Conservation (phyloP, 306 rosid genomes). For the Canavalia gladiata region DNA sequence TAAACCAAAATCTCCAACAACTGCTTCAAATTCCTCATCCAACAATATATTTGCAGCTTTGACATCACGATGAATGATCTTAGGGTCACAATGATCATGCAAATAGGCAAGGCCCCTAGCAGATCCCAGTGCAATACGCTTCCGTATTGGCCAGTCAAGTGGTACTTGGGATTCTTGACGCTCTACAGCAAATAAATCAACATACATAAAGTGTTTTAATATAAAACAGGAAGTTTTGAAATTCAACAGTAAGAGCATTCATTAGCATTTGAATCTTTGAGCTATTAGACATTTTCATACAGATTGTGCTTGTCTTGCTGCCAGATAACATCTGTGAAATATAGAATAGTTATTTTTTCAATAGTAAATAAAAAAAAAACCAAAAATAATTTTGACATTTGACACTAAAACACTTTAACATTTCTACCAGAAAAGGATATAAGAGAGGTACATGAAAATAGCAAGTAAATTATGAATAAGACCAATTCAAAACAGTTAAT, state of each 20-base stretch:
- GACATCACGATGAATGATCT: conserved; percentile 95
- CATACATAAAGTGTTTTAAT: conserved; percentile 5
- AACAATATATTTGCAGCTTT: conserved; percentile 95
- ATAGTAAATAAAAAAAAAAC: background rate
- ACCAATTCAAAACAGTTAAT: conserved; percentile 33
- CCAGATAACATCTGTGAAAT: conserved; percentile 7
- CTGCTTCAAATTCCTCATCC: conserved; percentile 95
- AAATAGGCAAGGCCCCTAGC: conserved; percentile 95
- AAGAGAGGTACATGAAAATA: conserved; percentile 3
- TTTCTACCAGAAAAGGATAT: conserved; percentile 8
- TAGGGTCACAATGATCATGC: conserved; percentile 97
- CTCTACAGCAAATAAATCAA: conserved; percentile 59
- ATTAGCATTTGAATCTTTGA: conserved; percentile 29
- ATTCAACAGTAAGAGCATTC: conserved; percentile 20
- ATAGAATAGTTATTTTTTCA: background rate
- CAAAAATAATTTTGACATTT: conserved; percentile 4
- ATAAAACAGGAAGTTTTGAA: conserved; percentile 3
- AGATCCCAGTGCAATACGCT: conserved; percentile 81
- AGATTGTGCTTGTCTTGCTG: background rate
- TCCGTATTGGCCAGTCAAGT: conserved; percentile 76
- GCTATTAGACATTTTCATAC: conserved; percentile 24
- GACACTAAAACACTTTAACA: background rate
- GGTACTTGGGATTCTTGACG: conserved; percentile 65
- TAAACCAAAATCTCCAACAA: conserved; percentile 93
- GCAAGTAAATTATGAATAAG: conserved; percentile 33